Conservation (phyloP, 805 yeast species). For the Scheffersomyces ergatensis region DNA sequence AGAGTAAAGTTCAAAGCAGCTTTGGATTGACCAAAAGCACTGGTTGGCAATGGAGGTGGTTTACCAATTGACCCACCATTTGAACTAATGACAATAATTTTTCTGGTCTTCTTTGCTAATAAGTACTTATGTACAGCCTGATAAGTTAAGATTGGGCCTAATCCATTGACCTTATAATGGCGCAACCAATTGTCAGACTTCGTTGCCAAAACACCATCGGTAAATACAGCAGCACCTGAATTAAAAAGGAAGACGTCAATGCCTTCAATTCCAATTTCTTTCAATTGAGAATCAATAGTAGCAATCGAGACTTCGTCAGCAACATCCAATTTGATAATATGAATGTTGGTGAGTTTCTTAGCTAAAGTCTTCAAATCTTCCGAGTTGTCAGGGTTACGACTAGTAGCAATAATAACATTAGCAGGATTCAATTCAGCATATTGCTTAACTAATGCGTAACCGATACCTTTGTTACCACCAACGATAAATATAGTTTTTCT, state of each 20-base stretch:
- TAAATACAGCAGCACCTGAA: conserved; percentile 18
- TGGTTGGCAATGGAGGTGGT: background rate
- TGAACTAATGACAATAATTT: background rate
- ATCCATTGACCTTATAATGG: background rate
- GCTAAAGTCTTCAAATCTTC: conserved; percentile 10
- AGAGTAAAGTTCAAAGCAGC: conserved; percentile 31
- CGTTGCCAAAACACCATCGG: background rate
- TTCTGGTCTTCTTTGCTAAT: background rate
- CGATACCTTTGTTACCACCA: conserved; percentile 47
- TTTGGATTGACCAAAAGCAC: conserved; percentile 35
- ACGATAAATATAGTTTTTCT: conserved; percentile 15
- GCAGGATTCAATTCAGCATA: conserved; percentile 17
- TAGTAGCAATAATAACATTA: conserved; percentile 38
- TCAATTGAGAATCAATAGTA: conserved; percentile 10
- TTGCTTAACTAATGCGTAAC: conserved; percentile 26
- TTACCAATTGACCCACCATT: background rate
- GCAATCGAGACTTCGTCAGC: conserved; percentile 14
- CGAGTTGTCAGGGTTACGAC: conserved; percentile 28
- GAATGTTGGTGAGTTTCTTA: conserved; percentile 7
- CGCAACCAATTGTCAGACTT: background rate
- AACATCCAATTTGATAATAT: conserved; percentile 11
- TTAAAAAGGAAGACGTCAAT: conserved; percentile 34
- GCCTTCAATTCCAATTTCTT: conserved; percentile 20
- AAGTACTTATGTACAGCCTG: background rate
- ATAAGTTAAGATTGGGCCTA: background rate